phyloP scores from a whole-genome alignment of 305 asterid species.

The Fraxinus nigra region DNA sequence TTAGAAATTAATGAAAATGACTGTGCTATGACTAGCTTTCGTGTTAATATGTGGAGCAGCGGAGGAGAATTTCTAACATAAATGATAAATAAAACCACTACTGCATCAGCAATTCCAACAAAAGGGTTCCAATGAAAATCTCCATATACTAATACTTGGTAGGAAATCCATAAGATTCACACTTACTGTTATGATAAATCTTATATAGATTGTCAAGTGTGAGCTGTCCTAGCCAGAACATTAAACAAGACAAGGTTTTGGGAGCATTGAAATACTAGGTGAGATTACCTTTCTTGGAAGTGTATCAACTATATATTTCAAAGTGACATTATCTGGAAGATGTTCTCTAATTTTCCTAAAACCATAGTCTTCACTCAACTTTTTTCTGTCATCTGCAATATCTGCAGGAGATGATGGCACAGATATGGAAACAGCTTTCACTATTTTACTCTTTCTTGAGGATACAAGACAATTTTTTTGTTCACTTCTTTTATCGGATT shows the following conservation, averaged over 20 bases:
- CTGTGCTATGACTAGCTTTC: neutral
- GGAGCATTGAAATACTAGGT: neutral
- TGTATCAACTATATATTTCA: slow-evolving; percentile 67
- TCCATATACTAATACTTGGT: neutral
- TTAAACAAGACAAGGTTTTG: neutral
- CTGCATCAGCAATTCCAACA: neutral
- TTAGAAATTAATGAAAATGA: neutral
- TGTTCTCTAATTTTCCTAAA: slow-evolving; percentile 88
- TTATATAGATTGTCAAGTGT: neutral
- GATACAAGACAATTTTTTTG: slow-evolving; percentile 40
- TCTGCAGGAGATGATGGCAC: slow-evolving; percentile 58
- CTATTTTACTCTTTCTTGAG: slow-evolving; percentile 37
- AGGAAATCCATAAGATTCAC: neutral
- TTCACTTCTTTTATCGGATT: slow-evolving; percentile 39
- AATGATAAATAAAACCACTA: neutral
- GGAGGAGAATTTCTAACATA: neutral
- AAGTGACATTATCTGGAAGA: slow-evolving; percentile 70
- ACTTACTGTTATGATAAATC: neutral
- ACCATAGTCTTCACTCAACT: slow-evolving; percentile 63
- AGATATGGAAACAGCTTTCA: slow-evolving; percentile 67
- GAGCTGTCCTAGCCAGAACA: neutral
- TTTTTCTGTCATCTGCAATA: slow-evolving; percentile 48
- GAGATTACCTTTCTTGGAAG: slow-evolving; percentile 75
- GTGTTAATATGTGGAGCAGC: neutral
- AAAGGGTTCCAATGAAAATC: neutral